Percentiles rank a stretch among this genome's conserved stretches.
phyloP scores from a whole-genome alignment of 495 filamentous ascomycete genomes.

The Aspergillus wentii region DNA sequence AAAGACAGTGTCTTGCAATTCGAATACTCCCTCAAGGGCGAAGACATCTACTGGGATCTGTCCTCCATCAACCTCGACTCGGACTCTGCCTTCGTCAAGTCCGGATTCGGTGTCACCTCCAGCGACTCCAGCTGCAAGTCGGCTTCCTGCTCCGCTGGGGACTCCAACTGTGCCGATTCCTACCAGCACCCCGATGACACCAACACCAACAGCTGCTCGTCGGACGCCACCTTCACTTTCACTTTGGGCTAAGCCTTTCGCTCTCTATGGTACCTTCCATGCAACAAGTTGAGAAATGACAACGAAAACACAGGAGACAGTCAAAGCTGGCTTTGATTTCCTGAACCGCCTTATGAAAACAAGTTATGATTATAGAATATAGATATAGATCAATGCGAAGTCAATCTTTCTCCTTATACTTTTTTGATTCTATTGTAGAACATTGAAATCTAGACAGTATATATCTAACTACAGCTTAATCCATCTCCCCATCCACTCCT shows the following conservation, averaged over 20 bases:
- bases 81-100: constrained; percentile 21
- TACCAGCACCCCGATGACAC: constrained; percentile 32
- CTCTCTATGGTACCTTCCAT: too few species aligned
- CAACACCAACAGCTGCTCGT: constrained; percentile 21
- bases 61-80: constrained; percentile 34
- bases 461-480: constrained; percentile 24
- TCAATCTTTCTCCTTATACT: too few species aligned
- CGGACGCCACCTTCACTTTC: constrained; percentile 13
- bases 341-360: too few species aligned
- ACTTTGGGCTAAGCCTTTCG: too few species aligned
- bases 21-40: constrained; percentile 20
- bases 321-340: too few species aligned
- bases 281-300: too few species aligned
- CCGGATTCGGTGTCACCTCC: constrained; percentile 29
- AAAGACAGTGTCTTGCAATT: constrained; percentile 30
- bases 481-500: constrained; percentile 69
- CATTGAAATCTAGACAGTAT: too few species aligned
- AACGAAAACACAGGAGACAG: too few species aligned
- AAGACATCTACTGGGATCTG: constrained; percentile 26
- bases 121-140: constrained; percentile 23
- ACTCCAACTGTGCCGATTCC: constrained; percentile 24
- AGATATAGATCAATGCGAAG: too few species aligned
- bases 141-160: constrained; percentile 26
- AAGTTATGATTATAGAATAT: too few species aligned
- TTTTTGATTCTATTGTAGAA: too few species aligned